Conservation (phyloP, 352 stramenopile genomes). For the Phytopythium ostracodes region DNA sequence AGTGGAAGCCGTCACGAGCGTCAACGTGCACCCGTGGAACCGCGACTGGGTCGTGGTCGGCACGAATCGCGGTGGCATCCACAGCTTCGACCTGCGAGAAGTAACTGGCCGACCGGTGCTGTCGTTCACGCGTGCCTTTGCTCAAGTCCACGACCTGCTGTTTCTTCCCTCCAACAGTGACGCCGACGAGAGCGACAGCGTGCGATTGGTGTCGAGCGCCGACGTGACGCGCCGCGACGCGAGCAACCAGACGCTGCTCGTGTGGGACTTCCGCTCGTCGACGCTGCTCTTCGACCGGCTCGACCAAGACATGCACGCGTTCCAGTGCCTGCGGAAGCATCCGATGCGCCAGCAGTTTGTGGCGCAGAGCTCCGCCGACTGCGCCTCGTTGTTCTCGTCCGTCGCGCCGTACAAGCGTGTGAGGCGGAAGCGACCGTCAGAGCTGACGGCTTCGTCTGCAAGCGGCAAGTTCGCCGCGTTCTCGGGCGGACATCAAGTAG, state of each 20-base stretch:
- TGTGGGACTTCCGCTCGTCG: constrained; percentile 52
- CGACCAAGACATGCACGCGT: constrained; percentile 38
- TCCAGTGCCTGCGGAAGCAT: constrained; percentile 42
- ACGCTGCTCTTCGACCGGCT: constrained; percentile 46
- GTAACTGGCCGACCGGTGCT: not conserved
- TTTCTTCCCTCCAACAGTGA: constrained; percentile 19
- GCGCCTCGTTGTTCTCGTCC: constrained; percentile 38
- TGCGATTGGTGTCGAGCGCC: constrained; percentile 47
- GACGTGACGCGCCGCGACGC: constrained; percentile 29
- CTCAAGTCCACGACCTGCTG: constrained; percentile 52
- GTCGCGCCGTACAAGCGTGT: constrained; percentile 42
- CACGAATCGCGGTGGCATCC: constrained; percentile 28
- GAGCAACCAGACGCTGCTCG: constrained; percentile 59
- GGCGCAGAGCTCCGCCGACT: constrained; percentile 40
- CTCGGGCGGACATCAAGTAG: constrained; percentile 30
- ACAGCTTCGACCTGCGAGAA: constrained; percentile 32
- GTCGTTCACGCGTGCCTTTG: constrained; percentile 24
- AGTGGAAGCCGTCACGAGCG: constrained; percentile 26
- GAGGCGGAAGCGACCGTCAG: constrained; percentile 12
- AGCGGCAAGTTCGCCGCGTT: constrained; percentile 10
- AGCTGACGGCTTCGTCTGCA: not conserved
- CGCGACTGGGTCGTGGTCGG: constrained; percentile 26
- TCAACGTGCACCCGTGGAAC: constrained; percentile 27
- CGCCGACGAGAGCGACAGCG: constrained; percentile 7
- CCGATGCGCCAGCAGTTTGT: constrained; percentile 32